Base-by-base conservation (phyloP, 371 early-diverging fungal genomes). In the Mucor irregularis region DNA sequence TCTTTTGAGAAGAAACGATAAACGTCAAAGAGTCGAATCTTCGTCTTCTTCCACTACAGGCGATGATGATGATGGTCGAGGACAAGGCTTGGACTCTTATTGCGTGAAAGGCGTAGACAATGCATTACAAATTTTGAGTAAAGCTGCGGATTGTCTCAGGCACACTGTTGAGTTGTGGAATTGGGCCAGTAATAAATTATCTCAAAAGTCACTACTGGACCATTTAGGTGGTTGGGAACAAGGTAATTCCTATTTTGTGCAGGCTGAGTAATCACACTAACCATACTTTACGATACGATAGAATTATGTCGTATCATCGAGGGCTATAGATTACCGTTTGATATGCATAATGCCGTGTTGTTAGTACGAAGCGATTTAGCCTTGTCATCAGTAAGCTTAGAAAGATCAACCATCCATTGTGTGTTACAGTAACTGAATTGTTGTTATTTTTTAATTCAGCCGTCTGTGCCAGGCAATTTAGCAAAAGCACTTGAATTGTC, bases 101-200 rank as follows among this genome's bases (percentile, higher is more conserved):
- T 77, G 77, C 49, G 60, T 77, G 42, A 56, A 58, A 44, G 77
- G 77, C 5, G 72, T 71, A 5, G 72, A 74, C 51, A 64, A 77
- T 19, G 74, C 74, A 6, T 50, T 77, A 30, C 69, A 67, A 21
- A 63, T 69, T 1, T 31, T 77, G 17, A 69, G 74, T 50, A 66
- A 69, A 48, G 77, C 74, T 2, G 72, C 56, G 6, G 77, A 71
- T 52, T 77, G 74, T 50, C 29, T 77, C 53, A 48, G 72, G 11
- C 74, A 73, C 43, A 22, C 64, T 16, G 74, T 74, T 5, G 69
- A 69, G 22, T 38, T 77, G 28, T 77, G 77, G 72, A 65, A 72
- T 30, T 75, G 76, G 76, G 73, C 64, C 11, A 30, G 45, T 13
- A 28, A 49, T 3, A 55, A 51, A 26, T 19, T 71, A n/a, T 48